phyloP scores from a whole-genome alignment of 2,329 filamentous ascomycete genomes.

The Neofusicoccum sp. region DNA sequence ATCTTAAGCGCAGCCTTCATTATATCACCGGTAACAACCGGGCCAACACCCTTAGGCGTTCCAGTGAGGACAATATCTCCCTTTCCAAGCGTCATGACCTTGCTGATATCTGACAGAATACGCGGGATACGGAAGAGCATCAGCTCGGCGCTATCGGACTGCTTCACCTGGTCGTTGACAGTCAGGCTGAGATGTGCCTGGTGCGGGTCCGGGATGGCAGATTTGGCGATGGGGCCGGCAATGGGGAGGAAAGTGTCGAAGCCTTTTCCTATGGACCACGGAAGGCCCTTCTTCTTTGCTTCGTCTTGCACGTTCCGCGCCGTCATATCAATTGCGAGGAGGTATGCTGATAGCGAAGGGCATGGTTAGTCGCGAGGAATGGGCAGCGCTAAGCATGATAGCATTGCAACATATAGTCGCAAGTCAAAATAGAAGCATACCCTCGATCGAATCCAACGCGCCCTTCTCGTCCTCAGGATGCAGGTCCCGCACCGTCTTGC shows the following conservation, averaged over 20 bases:
- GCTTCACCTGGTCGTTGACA: constrained; percentile 75
- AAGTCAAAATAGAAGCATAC: constrained; percentile 45
- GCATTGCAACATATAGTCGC: too few species aligned
- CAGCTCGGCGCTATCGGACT: constrained; percentile 84
- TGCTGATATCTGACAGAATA: constrained; percentile 85
- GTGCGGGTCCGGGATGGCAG: constrained; percentile 80
- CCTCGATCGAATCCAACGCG: constrained; percentile 79
- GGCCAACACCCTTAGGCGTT: constrained; percentile 92
- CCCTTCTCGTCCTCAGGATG: constrained; percentile 69
- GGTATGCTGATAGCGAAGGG: constrained; percentile 60
- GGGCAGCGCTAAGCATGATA: background rate
- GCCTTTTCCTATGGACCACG: constrained; percentile 94
- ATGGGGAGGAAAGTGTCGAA: constrained; percentile 97
- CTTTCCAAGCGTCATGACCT: constrained; percentile 88
- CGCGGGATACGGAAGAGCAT: constrained; percentile 92
- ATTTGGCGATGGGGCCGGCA: constrained; percentile 75
- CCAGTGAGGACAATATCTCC: constrained; percentile 96
- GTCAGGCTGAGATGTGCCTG: constrained; percentile 81
- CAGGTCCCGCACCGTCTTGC: constrained; percentile 74
- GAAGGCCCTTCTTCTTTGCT: constrained; percentile 93
- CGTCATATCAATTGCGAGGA: constrained; percentile 95
- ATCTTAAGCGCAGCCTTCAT: constrained; percentile 82
- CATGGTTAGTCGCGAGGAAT: background rate
- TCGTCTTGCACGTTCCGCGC: constrained; percentile 93
- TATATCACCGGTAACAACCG: constrained; percentile 79